Conservation (phyloP, 2,329 filamentous ascomycete genomes). For the Cucurbitaria berberidis region DNA sequence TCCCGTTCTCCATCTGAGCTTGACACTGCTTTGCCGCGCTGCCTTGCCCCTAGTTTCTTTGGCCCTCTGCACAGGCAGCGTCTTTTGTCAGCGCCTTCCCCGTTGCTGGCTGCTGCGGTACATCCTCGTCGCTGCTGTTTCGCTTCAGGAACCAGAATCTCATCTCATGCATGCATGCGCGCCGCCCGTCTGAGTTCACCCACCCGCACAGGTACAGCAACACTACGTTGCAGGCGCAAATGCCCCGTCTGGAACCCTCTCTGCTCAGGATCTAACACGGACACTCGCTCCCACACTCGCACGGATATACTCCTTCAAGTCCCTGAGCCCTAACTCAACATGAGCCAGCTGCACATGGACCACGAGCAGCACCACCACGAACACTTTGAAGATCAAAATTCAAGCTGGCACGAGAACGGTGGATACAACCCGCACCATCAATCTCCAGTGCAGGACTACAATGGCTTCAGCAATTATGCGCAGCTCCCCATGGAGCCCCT, state of each 20-base stretch:
- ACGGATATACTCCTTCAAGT: constrained; percentile 25
- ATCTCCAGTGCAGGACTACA: constrained; percentile 50
- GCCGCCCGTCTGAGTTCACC: constrained; percentile 40
- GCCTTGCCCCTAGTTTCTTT: constrained; percentile 22
- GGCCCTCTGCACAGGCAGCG: constrained; percentile 31
- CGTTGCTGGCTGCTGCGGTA: constrained; percentile 30
- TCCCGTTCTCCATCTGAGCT: constrained; percentile 25
- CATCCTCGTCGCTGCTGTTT: constrained; percentile 36
- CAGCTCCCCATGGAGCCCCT: constrained; percentile 50
- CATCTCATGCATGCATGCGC: constrained; percentile 50
- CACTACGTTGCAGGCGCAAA: constrained; percentile 40
- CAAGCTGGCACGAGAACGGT: constrained; percentile 40
- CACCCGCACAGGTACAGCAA: constrained; percentile 39
- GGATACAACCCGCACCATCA: constrained; percentile 46
- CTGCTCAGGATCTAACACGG: constrained; percentile 36
- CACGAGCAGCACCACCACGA: constrained; percentile 48
- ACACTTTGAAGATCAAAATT: constrained; percentile 43
- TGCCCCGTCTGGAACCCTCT: constrained; percentile 37
- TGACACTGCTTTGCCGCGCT: constrained; percentile 31
- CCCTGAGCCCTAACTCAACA: constrained; percentile 31
- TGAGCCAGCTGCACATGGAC: constrained; percentile 52
- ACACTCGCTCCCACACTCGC: constrained; percentile 33
- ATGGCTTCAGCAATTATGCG: constrained; percentile 46
- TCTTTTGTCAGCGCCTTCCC: constrained; percentile 38
- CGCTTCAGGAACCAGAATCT: constrained; percentile 44